A percentile compares a stretch with the other conserved stretches of the same genome.
These are phyloP conservation scores for Fusarium nisikadoi DNA, from an alignment of 2,329 filamentous ascomycete species.

Conservation along the genomic window DNA sequence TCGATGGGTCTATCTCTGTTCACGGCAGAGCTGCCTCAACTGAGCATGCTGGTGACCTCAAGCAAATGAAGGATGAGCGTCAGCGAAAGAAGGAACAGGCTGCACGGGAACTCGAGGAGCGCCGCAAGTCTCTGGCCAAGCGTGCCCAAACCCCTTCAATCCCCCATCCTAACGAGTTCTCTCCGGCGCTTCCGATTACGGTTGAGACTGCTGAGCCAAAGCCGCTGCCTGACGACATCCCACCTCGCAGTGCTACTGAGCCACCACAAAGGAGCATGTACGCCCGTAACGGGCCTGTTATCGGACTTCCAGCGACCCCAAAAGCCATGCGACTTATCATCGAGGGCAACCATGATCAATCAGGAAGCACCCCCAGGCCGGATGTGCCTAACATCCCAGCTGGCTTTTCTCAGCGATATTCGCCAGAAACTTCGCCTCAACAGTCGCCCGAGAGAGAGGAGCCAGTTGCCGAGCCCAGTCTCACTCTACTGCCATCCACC, in stretches of 20 bases:
- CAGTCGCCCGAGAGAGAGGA: slow-evolving; percentile 49
- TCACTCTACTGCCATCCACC: slow-evolving; percentile 67
- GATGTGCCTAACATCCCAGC: slow-evolving; percentile 65
- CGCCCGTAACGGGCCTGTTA: slow-evolving; percentile 60
- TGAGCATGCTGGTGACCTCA: slow-evolving; percentile 64
- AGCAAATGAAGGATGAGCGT: slow-evolving; percentile 67
- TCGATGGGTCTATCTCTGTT: slow-evolving; percentile 45
- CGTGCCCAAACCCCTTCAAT: slow-evolving; percentile 84
- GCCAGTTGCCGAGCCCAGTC: slow-evolving; percentile 38
- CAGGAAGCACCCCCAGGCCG: slow-evolving; percentile 56
- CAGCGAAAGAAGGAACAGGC: slow-evolving; percentile 77
- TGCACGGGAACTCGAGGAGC: slow-evolving; percentile 87
- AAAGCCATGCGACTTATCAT: slow-evolving; percentile 89
- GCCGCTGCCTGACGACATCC: slow-evolving; percentile 55
- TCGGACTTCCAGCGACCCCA: slow-evolving; percentile 90
- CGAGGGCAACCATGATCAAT: slow-evolving; percentile 61
- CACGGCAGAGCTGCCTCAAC: slow-evolving; percentile 54
- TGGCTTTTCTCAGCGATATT: slow-evolving; percentile 57
- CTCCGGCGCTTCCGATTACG: slow-evolving; percentile 42
- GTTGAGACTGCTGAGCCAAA: slow-evolving; percentile 59
- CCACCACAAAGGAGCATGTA: slow-evolving; percentile 65
- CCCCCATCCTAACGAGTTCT: slow-evolving; percentile 73
- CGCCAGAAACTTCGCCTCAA: slow-evolving; percentile 53
- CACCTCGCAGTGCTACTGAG: slow-evolving; percentile 73
- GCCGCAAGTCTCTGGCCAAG: slow-evolving; percentile 83